phyloP scores from a whole-genome alignment of 306 rosid genomes.

The Dalbergia cultrata region DNA sequence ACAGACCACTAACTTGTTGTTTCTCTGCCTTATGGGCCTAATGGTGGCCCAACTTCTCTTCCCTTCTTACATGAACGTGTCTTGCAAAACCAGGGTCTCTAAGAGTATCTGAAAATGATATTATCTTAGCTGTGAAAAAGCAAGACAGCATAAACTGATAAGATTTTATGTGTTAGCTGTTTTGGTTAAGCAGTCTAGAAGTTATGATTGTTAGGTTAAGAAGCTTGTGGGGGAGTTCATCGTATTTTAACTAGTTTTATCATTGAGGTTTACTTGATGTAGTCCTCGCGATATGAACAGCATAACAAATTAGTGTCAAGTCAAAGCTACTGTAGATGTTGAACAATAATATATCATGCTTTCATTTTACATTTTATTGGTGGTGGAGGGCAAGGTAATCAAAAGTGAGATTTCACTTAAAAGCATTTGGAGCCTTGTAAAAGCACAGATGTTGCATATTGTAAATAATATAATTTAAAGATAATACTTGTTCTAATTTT shows the following conservation, averaged over 20 bases:
- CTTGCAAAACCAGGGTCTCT: no score
- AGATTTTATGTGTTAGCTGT: background rate
- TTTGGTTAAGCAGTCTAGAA: constrained; percentile 32
- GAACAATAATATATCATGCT: background rate
- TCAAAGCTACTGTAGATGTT: constrained; percentile 15
- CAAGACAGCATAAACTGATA: constrained; percentile 17
- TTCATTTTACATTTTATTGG: constrained; percentile 7
- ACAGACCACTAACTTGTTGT: no score
- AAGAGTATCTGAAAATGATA: background rate
- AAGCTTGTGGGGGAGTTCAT: constrained; percentile 16
- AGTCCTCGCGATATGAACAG: constrained; percentile 13
- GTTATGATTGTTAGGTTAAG: constrained; percentile 16
- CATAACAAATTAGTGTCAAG: constrained; percentile 15
- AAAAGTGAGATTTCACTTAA: no score
- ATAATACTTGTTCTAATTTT: no score
- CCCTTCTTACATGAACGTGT: no score
- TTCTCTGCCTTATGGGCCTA: no score
- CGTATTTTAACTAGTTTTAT: constrained; percentile 33
- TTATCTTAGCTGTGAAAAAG: constrained; percentile 16
- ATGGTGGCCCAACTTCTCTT: no score
- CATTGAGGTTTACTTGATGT: constrained; percentile 30
- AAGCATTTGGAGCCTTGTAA: no score
- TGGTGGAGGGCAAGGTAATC: background rate
- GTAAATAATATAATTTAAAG: no score
- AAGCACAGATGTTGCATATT: no score